Base-by-base conservation (phyloP, 768 basidiomycete genomes). In the Boletus vermiculosoides region DNA sequence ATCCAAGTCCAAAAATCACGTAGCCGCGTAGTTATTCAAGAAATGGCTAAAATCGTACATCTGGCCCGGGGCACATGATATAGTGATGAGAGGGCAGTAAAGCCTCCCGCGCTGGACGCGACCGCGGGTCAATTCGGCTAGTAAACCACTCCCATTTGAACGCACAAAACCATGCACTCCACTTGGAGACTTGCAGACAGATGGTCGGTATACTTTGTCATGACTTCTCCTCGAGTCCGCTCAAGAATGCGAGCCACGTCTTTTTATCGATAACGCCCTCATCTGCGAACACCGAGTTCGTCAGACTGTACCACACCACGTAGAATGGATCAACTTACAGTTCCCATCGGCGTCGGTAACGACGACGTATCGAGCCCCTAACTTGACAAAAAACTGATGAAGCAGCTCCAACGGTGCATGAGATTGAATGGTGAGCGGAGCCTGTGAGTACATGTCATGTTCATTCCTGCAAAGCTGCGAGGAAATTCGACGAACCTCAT, bases 191-290 rank as follows among this genome's bases (percentile, higher is more conserved):
- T 30, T 33, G 56, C n/a, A 39, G 11, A 46, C 16, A 7, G 16
- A 47, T 20, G 15, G 33, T 31, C 11, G 12, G 4, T 6, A 40
- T 23, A 13, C 47, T 36, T 25, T n/a, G 11, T 65, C 20, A 64
- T 30, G 51, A 75, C 45, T 80, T 85, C 67, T 83, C 84, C 58
- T 90, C 88, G 55, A 95, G 73, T 64, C 87, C 83, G 50, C 78
- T 83, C 37, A 98, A 75, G 74, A 96, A 96, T 8, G 83, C 87
- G 28, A 98, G 81, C 94, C 94, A 99, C 0, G 83, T 83, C 74
- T 96, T 95, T 80, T 98, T 98, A 71, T 94, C 88, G 54, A 99
- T 90, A 11, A 95, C 79, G 9, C 97, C 97, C 65, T 90, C 85
- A 66, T 94, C 92, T 93, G 65, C 28, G 41, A 28, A 31, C 30